Evolutionary conservation across 2,329 filamentous ascomycete species (phyloP), one percentile per base, ranked within the genome.

Genomic region (Cucurbitaria berberidis): DNA sequence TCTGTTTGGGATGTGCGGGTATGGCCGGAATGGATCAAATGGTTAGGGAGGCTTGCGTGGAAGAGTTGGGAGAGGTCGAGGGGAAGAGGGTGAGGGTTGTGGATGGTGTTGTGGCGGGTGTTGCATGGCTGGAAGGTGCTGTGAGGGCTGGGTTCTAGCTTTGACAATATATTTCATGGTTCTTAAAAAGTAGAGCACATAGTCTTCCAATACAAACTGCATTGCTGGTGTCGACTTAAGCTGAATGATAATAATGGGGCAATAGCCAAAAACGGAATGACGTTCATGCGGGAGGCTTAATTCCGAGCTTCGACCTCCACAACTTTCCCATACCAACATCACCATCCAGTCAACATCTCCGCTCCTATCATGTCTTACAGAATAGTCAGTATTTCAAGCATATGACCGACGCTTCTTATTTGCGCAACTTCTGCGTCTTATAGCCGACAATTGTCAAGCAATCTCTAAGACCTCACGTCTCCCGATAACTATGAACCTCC

Each of bases 1-100:
- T 97, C 7, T 89, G 91, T 67, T 83, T 97, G 79, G 93, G 93
- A 0, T 97, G 93, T 72, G 93, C 90, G 2, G 93, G 92, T 0
- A 96, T 97, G 93, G 87, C 88, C 1, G 93, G 92, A 0, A 82
- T 97, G 76, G 89, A 95, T 64, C 80, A 85, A 35, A 88, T 88
- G 53, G 91, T 97, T 34, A 82, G 88, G 29, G 81, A 84, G 38
- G 88, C 88, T 0, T 89, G 89, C 30, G 67, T 83, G 0, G 85
- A 89, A 52, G 80, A 84, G 44, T 81, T 88, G 50, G 89, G 89
- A 1, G 73, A 81, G n/a, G 76, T 81, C 10, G 79, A 81, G 40
- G 89, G 84, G 0, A 75, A 78, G 48, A 77, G 78, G 29, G 78
- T 96, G 3, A 84, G 83, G 66, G 86, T 97, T 56, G 79, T 97